Percentiles rank a stretch among this genome's conserved stretches.
phyloP scores from a whole-genome alignment of 345 rosid genomes.

The Kandelia obovata region DNA sequence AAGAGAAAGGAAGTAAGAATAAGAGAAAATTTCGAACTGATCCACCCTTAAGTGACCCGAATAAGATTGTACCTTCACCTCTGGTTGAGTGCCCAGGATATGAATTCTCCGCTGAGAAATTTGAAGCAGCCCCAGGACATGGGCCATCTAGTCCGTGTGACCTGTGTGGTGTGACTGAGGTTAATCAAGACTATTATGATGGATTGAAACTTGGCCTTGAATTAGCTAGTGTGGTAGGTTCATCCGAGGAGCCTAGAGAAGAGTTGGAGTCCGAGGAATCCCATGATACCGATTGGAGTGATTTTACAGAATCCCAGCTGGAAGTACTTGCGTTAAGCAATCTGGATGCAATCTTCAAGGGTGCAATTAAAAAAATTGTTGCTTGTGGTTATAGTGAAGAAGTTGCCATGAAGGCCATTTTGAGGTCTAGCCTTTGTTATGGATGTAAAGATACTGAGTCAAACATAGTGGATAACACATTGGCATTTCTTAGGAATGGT shows the following conservation, averaged over 20 bases:
- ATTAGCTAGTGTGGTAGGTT: slow-evolving; percentile 33
- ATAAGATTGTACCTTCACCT: slow-evolving; percentile 33
- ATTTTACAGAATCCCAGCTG: slow-evolving; percentile 64
- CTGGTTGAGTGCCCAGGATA: slow-evolving; percentile 41
- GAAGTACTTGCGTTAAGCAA: slow-evolving; percentile 69
- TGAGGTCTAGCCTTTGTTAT: slow-evolving; percentile 65
- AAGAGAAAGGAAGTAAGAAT: slow-evolving; percentile 81
- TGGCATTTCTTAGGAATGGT: slow-evolving; percentile 58
- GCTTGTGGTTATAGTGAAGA: slow-evolving; percentile 55
- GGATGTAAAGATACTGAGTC: slow-evolving; percentile 61
- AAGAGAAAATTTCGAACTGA: slow-evolving; percentile 85
- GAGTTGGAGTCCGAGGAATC: slow-evolving; percentile 50
- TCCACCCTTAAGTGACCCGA: slow-evolving; percentile 51
- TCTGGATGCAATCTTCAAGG: slow-evolving; percentile 57
- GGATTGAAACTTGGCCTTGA: slow-evolving; percentile 65
- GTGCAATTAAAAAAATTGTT: slow-evolving; percentile 59
- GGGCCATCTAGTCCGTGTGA: slow-evolving; percentile 42
- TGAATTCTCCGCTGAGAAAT: slow-evolving; percentile 70
- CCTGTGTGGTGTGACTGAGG: slow-evolving; percentile 45
- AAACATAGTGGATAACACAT: slow-evolving; percentile 67
- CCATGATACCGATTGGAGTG: slow-evolving; percentile 75
- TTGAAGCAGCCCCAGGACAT: slow-evolving; percentile 39
- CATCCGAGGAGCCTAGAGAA: slow-evolving; percentile 43
- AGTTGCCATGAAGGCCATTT: slow-evolving; percentile 54
- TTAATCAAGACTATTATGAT: slow-evolving; percentile 40